Evolutionary conservation across 2,329 filamentous ascomycete genomes (phyloP).

Genomic region (Penicillium aurantiogriseum): DNA sequence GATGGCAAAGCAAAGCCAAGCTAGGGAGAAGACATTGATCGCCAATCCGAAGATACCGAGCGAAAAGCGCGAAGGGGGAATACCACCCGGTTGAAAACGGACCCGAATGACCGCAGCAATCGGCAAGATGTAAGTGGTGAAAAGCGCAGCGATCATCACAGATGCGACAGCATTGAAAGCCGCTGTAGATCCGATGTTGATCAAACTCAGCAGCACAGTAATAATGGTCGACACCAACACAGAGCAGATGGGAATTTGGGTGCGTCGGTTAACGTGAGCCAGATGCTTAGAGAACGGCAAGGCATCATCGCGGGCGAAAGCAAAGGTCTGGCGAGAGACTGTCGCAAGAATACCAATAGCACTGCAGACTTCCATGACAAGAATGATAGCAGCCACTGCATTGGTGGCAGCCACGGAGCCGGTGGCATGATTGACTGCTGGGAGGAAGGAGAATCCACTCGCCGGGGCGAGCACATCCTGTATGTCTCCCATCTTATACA

Average conservation of each 20-base stretch:
- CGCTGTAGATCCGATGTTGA: constrained; percentile 53
- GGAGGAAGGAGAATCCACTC: constrained; percentile 51
- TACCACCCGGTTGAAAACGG: constrained; percentile 20
- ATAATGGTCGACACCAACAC: constrained; percentile 35
- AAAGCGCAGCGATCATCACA: constrained; percentile 51
- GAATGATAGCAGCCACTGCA: constrained; percentile 48
- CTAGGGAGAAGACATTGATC: constrained; percentile 30
- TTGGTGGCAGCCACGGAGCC: constrained; percentile 45
- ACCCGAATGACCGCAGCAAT: constrained; percentile 24
- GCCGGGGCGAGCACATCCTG: constrained; percentile 39
- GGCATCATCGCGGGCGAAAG: constrained; percentile 46
- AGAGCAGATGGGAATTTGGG: constrained; percentile 45
- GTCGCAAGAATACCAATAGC: constrained; percentile 34
- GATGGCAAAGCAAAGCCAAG: constrained; percentile 29
- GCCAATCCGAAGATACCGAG: constrained; percentile 29
- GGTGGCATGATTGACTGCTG: constrained; percentile 51
- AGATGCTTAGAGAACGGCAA: constrained; percentile 33
- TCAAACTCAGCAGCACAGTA: constrained; percentile 44
- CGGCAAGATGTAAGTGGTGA: constrained; percentile 53
- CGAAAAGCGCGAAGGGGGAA: constrained; percentile 24
- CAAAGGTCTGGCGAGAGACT: constrained; percentile 40
- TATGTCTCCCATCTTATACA: constrained; percentile 47
- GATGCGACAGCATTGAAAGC: constrained; percentile 57
- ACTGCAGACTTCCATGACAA: constrained; percentile 39
- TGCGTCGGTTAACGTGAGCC: constrained; percentile 34